Evolutionary conservation across 345 rosid species (phyloP), one percentile per base, ranked within the genome.

Genomic region (Tarenaya hassleriana): DNA sequence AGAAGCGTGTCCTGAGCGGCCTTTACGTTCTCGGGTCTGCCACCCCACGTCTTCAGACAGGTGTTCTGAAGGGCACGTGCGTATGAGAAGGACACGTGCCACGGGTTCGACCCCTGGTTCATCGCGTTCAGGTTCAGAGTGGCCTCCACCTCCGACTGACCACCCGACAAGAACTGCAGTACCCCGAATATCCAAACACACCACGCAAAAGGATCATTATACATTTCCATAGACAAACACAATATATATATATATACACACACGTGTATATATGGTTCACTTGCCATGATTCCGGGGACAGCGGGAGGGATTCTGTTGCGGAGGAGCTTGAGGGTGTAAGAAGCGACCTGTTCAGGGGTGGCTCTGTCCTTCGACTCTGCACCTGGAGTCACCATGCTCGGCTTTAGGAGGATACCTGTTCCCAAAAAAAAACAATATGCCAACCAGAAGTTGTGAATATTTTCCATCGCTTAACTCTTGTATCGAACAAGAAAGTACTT

Each of bases 351-450:
- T 54, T 81, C 66, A 38, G 98, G 98, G 21, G 79, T 83, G 55
- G 86, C 96, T 63, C 37, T 83, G 10, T 83, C 96, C 67, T 83
- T 88, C 69, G 84, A 79, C 72, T 85, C 98, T 31, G 95, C 98
- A 11, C 98, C 98, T 8, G 98, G 98, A 46, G 96, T 92, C 33
- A 92, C 98, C 98, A 92, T 92, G 81, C 96, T 92, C 6, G 98
- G 98, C 73, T 92, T 92, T 41, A 92, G 71, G 59, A 92, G 96
- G 70, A 92, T 92, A 41, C 68, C 68, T 63, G 4, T 24, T 10
- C 17, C 34, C 4, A 56, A 24, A 35, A 50, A n/a, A n/a, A n/a
- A n/a, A n/a, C n/a, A n/a, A n/a, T n/a, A n/a, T n/a, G n/a, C n/a
- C n/a, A n/a, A n/a, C n/a, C n/a, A n/a, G n/a, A n/a, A n/a, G n/a